A percentile compares a stretch with the other conserved stretches of the same genome.
phyloP scores from a whole-genome alignment of 2,329 filamentous ascomycete species.

The Fusarium piperis region DNA sequence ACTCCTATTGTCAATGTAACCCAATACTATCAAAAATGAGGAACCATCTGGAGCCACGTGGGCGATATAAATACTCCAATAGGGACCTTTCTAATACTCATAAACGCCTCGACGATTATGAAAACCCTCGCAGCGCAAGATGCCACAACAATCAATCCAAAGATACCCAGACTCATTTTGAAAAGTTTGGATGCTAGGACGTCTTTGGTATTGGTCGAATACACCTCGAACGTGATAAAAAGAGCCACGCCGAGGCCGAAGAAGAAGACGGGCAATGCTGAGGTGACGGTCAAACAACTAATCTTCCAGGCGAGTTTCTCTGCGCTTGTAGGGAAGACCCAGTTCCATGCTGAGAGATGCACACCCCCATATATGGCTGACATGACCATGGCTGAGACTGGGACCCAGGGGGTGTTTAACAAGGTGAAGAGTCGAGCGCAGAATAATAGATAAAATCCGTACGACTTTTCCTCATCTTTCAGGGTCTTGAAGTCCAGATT shows the following conservation, averaged over 20 bases:
- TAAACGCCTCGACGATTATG: background rate
- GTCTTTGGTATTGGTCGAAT: background rate
- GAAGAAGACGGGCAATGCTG: background rate
- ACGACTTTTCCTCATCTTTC: background rate
- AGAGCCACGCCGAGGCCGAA: background rate
- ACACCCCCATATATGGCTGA: background rate
- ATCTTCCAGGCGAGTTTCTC: background rate
- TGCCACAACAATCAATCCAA: background rate
- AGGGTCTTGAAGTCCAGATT: background rate
- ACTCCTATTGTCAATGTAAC: background rate
- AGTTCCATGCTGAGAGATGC: background rate
- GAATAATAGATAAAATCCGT: background rate
- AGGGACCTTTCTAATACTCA: constrained; percentile 2
- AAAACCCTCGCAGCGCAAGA: background rate
- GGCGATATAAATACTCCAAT: constrained; percentile 1
- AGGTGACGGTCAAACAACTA: background rate
- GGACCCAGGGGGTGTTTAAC: background rate
- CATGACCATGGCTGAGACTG: background rate
- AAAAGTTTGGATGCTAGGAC: background rate
- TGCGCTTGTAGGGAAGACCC: background rate
- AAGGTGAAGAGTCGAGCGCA: background rate
- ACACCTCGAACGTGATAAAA: background rate
- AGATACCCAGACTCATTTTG: background rate
- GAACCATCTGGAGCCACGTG: constrained; percentile 5
- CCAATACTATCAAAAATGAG: background rate